Base-by-base conservation (phyloP, 371 early-diverging fungal genomes). In the Mucor sp. region DNA sequence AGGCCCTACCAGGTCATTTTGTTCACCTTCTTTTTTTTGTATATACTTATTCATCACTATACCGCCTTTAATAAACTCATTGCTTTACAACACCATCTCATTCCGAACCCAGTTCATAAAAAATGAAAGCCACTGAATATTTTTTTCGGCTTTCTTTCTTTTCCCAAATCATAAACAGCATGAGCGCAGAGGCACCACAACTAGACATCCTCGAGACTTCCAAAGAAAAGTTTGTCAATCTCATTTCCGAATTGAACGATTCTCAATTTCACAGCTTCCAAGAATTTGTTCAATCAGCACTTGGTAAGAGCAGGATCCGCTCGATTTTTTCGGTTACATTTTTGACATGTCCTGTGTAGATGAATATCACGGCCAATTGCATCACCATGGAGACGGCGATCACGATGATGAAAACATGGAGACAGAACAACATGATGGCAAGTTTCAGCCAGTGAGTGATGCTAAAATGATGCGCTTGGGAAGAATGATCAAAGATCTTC, bases 401-500 rank as follows among this genome's bases (percentile, higher is more conserved):
- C 71, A 73, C 14, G 55, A 66, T 19, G 62, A 55, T 1, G 74
- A 74, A 17, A 68, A 67, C 28, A 61, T 70, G 9, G 77, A 76
- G 32, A 58, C 60, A 4, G 72, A 75, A 23, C 63, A 70, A 19
- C 70, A 78, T 33, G 68, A 72, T 12, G 72, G 73, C 17, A 62
- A 61, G 15, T 79, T 76, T 37, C 80, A 78, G 35, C 81, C 81
- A 60, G 80, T 81, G 4, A 81, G 68, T 50, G 80, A 79, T 56
- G 57, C 68, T 1, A 82, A 82, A 63, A 75, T 83, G 80, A 62
- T 74, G 59, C 71, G 74, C 2, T 64, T 84, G 15, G 80, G 76
- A 25, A 73, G 80, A 67, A 87, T 89, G 60, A 83, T 87, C 28
- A 75, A 84, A 61, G 87, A 89, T 66, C 70, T 89, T 57, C 80